Percentiles rank a stretch among this genome's conserved stretches.
Conservation (phyloP, 2,329 filamentous ascomycete species). For the Aspergillus fijiensis region DNA sequence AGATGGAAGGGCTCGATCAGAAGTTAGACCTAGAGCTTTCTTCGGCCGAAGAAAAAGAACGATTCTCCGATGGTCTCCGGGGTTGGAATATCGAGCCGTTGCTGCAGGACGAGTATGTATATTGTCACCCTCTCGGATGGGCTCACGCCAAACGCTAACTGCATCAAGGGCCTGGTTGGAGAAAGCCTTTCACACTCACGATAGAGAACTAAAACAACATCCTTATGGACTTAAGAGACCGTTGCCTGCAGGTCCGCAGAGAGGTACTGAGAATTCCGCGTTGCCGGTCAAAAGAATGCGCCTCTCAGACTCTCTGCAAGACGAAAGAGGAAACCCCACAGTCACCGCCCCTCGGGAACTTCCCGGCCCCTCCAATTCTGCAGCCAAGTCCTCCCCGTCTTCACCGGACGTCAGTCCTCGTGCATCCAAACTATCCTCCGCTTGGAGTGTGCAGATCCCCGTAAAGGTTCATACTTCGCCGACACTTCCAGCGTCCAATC, state of each 20-base stretch:
- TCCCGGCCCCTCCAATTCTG: constrained; percentile 6
- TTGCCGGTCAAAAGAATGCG: constrained; percentile 28
- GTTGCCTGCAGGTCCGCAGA: constrained; percentile 11
- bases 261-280: constrained; percentile 7
- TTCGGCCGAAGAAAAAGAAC: constrained; percentile 20
- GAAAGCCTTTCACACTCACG: constrained; percentile 26
- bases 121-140: neutral
- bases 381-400: neutral
- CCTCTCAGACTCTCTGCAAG: constrained; percentile 32
- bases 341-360: constrained; percentile 5
- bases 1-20: constrained; percentile 16
- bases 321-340: constrained; percentile 13
- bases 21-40: constrained; percentile 33
- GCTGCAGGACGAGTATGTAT: constrained; percentile 28
- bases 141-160: constrained; percentile 10
- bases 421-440: constrained; percentile 9
- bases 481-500: constrained; percentile 8
- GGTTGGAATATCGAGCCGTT: constrained; percentile 13
- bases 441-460: constrained; percentile 25
- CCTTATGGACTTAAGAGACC: constrained; percentile 18
- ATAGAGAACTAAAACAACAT: constrained; percentile 8
- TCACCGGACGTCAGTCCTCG: constrained; percentile 11
- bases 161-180: constrained; percentile 36
- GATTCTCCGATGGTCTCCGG: constrained; percentile 20
- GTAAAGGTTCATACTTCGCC: constrained; percentile 27